These are phyloP conservation scores for Xerocomus spinulosus DNA, from an alignment of 768 basidiomycete genomes.

Conservation along the genomic window DNA sequence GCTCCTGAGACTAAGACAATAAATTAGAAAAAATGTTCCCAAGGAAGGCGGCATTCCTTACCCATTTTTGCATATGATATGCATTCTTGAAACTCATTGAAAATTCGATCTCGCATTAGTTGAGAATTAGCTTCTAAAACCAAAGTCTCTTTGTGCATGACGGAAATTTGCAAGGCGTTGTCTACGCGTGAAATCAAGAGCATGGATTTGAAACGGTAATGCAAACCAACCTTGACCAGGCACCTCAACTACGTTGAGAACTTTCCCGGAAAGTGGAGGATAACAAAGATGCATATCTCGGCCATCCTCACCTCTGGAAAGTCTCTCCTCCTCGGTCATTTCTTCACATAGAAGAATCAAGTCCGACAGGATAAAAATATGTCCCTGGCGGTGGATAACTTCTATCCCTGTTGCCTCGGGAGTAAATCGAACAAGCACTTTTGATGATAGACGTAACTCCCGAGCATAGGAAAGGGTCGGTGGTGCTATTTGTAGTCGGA, in stretches of 20 bases:
- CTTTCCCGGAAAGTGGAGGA: slow-evolving; percentile 93
- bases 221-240: slow-evolving; percentile 53
- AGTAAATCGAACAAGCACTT: slow-evolving; percentile 71
- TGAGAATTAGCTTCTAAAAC: slow-evolving; percentile 57
- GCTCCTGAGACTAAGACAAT: slow-evolving; percentile 47
- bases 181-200: slow-evolving; percentile 41
- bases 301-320: slow-evolving; percentile 45
- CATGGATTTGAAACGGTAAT: background rate
- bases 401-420: slow-evolving; percentile 72
- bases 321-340: slow-evolving; percentile 64
- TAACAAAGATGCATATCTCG: slow-evolving; percentile 91
- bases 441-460: slow-evolving; percentile 65
- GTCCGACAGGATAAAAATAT: slow-evolving; percentile 88
- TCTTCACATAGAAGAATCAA: slow-evolving; percentile 87
- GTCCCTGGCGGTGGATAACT: slow-evolving; percentile 71
- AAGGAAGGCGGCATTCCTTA: slow-evolving; percentile 35
- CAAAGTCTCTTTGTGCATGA: slow-evolving; percentile 87
- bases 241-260: slow-evolving; percentile 66
- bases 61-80: slow-evolving; percentile 74
- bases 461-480: slow-evolving; percentile 74
- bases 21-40: slow-evolving; percentile 1
- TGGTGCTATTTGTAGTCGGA: slow-evolving; percentile 86
- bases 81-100: slow-evolving; percentile 74
- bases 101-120: slow-evolving; percentile 55
- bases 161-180: slow-evolving; percentile 65